Conservation (phyloP, 371 early-diverging fungal genomes). For the Apophysomyces trapeziformis region DNA sequence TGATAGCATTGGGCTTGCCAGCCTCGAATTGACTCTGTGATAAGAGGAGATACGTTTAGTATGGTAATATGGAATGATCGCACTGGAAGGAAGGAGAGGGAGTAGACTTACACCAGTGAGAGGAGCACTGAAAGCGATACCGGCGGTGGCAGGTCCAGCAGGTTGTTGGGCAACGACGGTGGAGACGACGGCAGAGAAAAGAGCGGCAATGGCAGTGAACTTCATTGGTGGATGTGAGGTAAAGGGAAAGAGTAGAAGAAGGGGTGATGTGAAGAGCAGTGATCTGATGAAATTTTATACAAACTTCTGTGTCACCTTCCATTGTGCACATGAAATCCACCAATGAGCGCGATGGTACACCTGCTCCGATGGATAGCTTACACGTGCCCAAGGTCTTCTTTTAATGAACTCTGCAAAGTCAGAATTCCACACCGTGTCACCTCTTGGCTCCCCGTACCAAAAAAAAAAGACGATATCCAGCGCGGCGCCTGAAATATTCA, state of each 20-base stretch:
- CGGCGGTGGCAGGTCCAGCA: constrained; percentile 8
- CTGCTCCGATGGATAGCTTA: constrained; percentile 7
- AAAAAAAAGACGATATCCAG: neutral
- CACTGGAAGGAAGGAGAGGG: neutral
- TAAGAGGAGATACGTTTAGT: neutral
- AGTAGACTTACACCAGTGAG: constrained; percentile 15
- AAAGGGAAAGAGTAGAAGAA: constrained; percentile 13
- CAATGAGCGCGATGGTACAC: neutral
- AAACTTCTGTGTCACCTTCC: constrained; percentile 6
- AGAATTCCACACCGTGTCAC: constrained; percentile 10
- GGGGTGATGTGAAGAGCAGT: constrained; percentile 7
- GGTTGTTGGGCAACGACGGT: constrained; percentile 14
- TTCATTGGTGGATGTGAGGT: constrained; percentile 11
- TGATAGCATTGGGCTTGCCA: constrained; percentile 9
- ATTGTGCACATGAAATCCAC: constrained; percentile 11
- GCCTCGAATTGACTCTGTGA: constrained; percentile 14
- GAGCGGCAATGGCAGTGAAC: constrained; percentile 20
- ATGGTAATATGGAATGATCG: neutral
- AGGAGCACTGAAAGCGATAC: constrained; percentile 18
- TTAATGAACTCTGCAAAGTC: neutral
- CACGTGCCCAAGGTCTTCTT: constrained; percentile 7
- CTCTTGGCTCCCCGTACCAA: constrained; percentile 3
- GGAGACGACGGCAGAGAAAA: constrained; percentile 16
- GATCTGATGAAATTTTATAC: constrained; percentile 10
- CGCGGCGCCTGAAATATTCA: neutral